These are phyloP conservation scores for Chloromonas sp. DNA, from an alignment of 163 green algal species.

Conservation along the genomic window DNA sequence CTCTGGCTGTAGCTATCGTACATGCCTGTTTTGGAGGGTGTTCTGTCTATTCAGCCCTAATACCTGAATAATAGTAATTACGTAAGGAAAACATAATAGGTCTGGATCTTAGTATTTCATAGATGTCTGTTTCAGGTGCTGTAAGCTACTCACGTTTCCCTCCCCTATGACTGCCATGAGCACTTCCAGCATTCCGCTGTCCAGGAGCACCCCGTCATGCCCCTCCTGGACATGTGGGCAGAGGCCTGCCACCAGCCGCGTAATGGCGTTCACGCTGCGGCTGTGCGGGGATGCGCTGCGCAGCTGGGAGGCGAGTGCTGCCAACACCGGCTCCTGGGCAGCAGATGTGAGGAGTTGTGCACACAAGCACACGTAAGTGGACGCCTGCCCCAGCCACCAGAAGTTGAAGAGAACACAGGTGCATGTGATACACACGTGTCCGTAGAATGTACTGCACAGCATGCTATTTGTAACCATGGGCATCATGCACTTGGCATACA, in stretches of 20 bases:
- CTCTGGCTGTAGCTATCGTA: too few relatives aligned
- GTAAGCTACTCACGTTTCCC: too few relatives aligned
- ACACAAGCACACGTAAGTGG: too few relatives aligned
- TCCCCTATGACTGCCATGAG: not conserved
- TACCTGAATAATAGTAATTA: too few relatives aligned
- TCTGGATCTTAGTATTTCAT: too few relatives aligned
- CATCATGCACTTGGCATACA: too few relatives aligned
- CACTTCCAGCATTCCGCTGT: not conserved
- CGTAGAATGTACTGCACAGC: not conserved
- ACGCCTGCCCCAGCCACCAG: not conserved
- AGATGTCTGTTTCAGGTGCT: too few relatives aligned
- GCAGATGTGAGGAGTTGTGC: too few relatives aligned
- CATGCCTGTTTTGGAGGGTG: too few relatives aligned
- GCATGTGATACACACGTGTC: not conserved
- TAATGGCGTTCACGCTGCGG: not conserved
- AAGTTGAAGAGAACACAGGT: not conserved
- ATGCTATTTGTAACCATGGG: not conserved
- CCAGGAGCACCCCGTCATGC: not conserved
- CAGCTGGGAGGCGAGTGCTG: not conserved
- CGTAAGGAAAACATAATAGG: too few relatives aligned
- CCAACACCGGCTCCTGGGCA: not conserved
- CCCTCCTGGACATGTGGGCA: not conserved
- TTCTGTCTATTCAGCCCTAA: too few relatives aligned
- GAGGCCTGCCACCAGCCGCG: not conserved
- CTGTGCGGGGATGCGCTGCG: not conserved